Base-by-base conservation (phyloP, 1,284 basidiomycete genomes). In the Pascua sp. region DNA sequence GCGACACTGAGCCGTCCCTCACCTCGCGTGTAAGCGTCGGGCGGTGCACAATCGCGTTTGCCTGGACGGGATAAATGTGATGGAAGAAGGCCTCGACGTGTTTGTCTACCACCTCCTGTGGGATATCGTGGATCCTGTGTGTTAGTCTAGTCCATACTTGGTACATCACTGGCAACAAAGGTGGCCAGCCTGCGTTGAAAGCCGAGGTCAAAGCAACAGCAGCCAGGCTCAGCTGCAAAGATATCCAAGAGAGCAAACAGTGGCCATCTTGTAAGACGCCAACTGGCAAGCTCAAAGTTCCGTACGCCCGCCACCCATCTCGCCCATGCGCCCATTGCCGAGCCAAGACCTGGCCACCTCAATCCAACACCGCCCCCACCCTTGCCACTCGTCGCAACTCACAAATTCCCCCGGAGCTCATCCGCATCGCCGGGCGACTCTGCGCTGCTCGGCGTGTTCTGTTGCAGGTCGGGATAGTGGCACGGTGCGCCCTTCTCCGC, bases 41-140 rank as follows among this genome's bases (percentile, higher is more conserved):
- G 7, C 59, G 59, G 47, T 65, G 64, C 12, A 65, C 48, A 13
- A 63, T 49, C 11, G 64, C 64, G 38, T 63, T 63, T 12, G 50
- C 59, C 32, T 65, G 64, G 5, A 55, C 37, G 12, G 56, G 62
- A 36, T 65, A 63, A 15, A 65, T 53, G 43, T 61, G 54, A 2
- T 54, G 46, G 45, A 61, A 65, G 41, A 55, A 65, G 5, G 61
- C 64, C 32, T 65, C 62, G 42, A 65, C 43, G 42, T 65, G 62
- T 5, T 48, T 47, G 17, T 63, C 59, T n/a, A 65, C 39, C 8
- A 61, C n/a, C 5, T 42, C 32, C 5, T 56, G 61, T 0, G 61
- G 53, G 12, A 65, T 55, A 11, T 52, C 53, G 32, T 58, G 53
- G 5, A 62, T 24, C 5, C 63, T 65, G 51, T 0, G 12, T 5